These are phyloP conservation scores for Trifolium fragiferum DNA, from an alignment of 306 rosid genomes.

Conservation along the genomic window DNA sequence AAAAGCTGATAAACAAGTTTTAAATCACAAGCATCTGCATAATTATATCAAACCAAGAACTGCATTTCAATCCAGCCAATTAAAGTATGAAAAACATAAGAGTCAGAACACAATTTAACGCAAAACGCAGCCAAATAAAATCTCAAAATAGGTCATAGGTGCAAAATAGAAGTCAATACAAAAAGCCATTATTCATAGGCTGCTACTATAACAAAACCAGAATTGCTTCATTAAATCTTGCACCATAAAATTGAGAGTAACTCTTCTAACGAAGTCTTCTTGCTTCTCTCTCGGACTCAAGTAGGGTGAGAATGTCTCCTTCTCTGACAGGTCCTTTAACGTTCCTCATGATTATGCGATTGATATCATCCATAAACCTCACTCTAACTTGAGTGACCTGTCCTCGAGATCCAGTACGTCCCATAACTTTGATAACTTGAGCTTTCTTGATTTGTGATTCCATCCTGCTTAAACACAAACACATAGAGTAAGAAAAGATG, in stretches of 20 bases:
- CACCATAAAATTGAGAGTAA: neutral
- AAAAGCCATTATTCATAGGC: neutral
- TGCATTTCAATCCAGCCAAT: neutral
- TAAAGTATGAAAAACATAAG: neutral
- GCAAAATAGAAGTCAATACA: neutral
- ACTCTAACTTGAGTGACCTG: constrained; percentile 10
- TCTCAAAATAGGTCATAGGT: neutral
- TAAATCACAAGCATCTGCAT: neutral
- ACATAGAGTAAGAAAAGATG: neutral
- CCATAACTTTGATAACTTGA: neutral
- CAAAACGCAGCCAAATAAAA: neutral
- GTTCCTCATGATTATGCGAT: neutral
- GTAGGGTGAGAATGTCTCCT: neutral
- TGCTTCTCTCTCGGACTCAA: neutral
- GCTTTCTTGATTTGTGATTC: neutral
- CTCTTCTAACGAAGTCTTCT: neutral
- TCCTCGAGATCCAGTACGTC: neutral
- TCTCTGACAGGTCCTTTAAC: neutral
- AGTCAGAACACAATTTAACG: neutral
- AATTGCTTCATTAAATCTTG: neutral
- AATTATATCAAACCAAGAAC: neutral
- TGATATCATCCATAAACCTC: neutral
- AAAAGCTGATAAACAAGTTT: neutral
- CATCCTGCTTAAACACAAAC: neutral
- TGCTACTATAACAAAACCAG: neutral